Evolutionary conservation across 352 stramenopile species (phyloP), one percentile per base, ranked within the genome.

Genomic region (Globisporangium splendens): DNA sequence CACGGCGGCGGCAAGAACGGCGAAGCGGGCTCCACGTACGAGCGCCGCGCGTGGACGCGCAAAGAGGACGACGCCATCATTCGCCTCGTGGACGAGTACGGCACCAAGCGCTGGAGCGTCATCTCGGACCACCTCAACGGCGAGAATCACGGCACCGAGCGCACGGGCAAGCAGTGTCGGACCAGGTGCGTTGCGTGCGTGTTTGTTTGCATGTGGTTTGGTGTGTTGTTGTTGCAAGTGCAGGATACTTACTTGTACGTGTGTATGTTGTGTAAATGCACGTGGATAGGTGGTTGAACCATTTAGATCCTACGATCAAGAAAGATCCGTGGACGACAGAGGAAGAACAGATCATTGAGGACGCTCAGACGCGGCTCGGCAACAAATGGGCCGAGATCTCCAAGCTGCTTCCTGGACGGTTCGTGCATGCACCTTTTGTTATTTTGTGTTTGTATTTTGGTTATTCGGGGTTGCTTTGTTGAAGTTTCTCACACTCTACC

Each of bases 361-460:
- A 94, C 55, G 83, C 85, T 5, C 91, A 97, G 63, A 92, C 80
- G 20, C 70, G 87, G 20, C 86, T 96, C 28, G 97, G 97, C 17
- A 99, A 99, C 78, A 96, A 98, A 54, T 99, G 97, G 97, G 93
- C 93, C 8, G 94, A 98, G 71, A 99, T 99, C 70, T 96, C 96
- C 33, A 99, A 99, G 65, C 77, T 96, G 0, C 74, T 99, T 10
- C 95, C 96, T 46, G 96, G 96, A 28, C 75, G 83, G 79, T 91
- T 61, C n/a, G 59, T 58, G 43, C n/a, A n/a, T n/a, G n/a, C n/a
- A 14, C 28, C 10, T 35, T 35, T 35, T n/a, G 11, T 43, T 44
- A 44, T 44, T 15, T 2, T 44, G 39, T 44, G 39, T 18, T 44
- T 44, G 39, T 8, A 44, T 18, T 0, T 2, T 44, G 2, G 39